Evolutionary conservation across 192 early-diverging fungal genomes (phyloP), one percentile per base, ranked within the genome.

Genomic region (Coemansia sp.): DNA sequence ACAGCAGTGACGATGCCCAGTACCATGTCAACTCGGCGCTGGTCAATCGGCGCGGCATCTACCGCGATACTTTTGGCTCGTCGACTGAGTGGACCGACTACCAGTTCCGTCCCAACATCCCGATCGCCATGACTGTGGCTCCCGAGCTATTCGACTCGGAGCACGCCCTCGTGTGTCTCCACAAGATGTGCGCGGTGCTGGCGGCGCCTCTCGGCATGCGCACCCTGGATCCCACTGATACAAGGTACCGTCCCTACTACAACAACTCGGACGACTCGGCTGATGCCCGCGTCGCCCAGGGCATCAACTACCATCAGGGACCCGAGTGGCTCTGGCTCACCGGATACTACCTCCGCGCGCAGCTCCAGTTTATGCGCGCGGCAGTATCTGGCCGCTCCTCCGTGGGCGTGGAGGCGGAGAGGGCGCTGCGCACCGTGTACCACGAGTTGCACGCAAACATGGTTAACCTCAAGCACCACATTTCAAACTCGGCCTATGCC

Each of bases 291-390:
- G 86, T 97, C 1, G 96, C 98, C 3, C 97, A 99, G 64, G 98
- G 98, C 19, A 92, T 93, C 79, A 99, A 99, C 70, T 99, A 99
- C 73, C 96, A 99, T 63, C 93, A 98, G 73, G 98, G 96, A 31
- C 94, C 94, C 58, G 98, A 99, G 89, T 99, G 98, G 98, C 83
- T 98, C 14, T 99, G 95, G 94, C 83, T 86, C 20, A 89, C 89
- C 1, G 95, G 94, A 3, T 96, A 90, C 85, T 98, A 93, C 71
- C 84, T 98, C 59, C 89, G 91, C 11, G 94, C 98, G 3, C 94
- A 90, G 58, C 63, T 94, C 14, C 65, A 88, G 36, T 95, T 98
- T 60, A 77, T 87, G 71, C 70, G 74, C 31, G 60, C 65, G 19
- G 59, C 60, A 2, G 54, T 82, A 24, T 54, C 65, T 61, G 32